Base-by-base conservation (phyloP, 2,329 filamentous ascomycete species). In the Ascochyta clinopodiicola region DNA sequence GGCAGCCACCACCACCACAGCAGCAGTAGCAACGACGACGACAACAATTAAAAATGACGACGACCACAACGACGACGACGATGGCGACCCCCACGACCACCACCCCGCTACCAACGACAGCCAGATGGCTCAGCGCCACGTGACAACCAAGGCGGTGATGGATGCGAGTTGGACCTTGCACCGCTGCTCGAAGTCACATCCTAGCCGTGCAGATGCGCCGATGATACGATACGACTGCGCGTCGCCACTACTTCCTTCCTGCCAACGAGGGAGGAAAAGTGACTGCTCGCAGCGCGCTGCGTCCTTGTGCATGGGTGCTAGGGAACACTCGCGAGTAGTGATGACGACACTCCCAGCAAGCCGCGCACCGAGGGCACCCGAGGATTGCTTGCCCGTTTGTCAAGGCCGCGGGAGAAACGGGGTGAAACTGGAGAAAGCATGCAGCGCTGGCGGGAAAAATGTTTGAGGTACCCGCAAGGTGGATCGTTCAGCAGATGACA, bases 111-210 rank as follows among this genome's bases (percentile, higher is more conserved):
- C 22, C 22, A 15, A 29, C 9, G 9, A 10, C 25, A 29, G 9
- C 6, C 25, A 29, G 6, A 29, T 8, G 25, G 49, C 32, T 38
- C 44, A 36, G 57, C 54, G 47, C 59, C 61, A 50, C 44, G 59
- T 57, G 44, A 60, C 57, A 50, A 51, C 51, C 25, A 51, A 44
- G 45, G 61, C 58, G 51, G 53, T 21, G 29, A 12, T 51, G 59
- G 57, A 63, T 59, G 63, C 51, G 56, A 56, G 40, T 42, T 12
- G 32, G n/a, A 54, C 51, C 60, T 60, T 50, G 62, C 60, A 63
- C 57, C 54, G 39, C 54, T 47, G 40, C 47, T 53, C 43, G 34
- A 55, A 40, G 51, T 52, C 42, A 25, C 35, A 47, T 44, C 38
- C 46, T 47, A 45, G 56, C 43, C 45, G 12, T 15, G 36, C 56